phyloP scores from a whole-genome alignment of 2,329 filamentous ascomycete species.

The Hortaea sp. region DNA sequence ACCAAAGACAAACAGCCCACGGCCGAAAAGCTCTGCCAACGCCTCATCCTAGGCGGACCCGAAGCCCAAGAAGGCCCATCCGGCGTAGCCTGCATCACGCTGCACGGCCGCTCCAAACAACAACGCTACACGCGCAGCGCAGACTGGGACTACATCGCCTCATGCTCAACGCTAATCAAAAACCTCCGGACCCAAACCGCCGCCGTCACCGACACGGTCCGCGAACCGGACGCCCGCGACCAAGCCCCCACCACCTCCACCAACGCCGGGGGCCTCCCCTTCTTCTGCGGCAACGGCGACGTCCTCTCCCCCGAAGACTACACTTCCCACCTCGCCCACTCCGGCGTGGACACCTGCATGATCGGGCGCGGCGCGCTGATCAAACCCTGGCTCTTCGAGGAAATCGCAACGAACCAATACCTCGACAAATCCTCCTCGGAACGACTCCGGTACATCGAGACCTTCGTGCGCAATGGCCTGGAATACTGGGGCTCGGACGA shows the following conservation, averaged over 20 bases:
- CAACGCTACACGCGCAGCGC: constrained; percentile 86
- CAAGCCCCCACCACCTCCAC: constrained; percentile 53
- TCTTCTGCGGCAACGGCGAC: constrained; percentile 93
- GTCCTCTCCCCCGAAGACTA: constrained; percentile 92
- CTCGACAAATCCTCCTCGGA: constrained; percentile 89
- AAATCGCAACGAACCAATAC: constrained; percentile 85
- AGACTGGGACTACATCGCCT: constrained; percentile 92
- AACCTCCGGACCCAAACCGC: constrained; percentile 62
- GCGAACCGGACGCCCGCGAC: constrained; percentile 65
- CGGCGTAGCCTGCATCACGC: constrained; percentile 87
- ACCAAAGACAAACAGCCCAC: constrained; percentile 70
- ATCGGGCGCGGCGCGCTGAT: constrained; percentile 90
- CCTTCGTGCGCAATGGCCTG: constrained; percentile 80
- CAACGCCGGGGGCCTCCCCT: constrained; percentile 48
- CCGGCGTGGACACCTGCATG: constrained; percentile 89
- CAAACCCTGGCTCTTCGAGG: constrained; percentile 98
- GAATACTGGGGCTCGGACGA: constrained; percentile 96
- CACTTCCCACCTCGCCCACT: constrained; percentile 62
- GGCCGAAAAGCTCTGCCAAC: constrained; percentile 70
- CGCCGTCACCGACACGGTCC: constrained; percentile 61
- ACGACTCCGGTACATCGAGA: constrained; percentile 74
- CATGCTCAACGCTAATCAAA: constrained; percentile 77
- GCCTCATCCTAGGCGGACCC: constrained; percentile 67
- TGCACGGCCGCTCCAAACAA: constrained; percentile 87
- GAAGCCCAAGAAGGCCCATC: constrained; percentile 60